Evolutionary conservation across 805 yeast species (phyloP), one percentile per base, ranked within the genome.

Genomic region (Yarrowia yakushimensis): DNA sequence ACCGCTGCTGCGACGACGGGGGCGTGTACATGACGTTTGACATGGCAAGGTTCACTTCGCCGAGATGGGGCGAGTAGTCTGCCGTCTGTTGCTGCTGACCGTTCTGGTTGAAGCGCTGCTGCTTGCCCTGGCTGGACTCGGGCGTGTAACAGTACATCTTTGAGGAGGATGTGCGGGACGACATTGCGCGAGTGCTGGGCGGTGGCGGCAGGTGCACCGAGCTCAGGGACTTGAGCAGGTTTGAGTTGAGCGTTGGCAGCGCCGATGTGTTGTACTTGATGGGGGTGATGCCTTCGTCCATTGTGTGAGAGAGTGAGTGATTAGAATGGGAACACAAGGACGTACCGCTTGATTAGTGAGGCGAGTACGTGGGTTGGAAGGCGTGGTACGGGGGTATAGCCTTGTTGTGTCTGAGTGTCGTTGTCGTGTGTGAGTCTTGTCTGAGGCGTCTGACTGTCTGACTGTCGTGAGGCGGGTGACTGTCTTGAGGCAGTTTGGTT

Each of bases 121-220:
- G 39, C 41, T 63, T 64, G 48, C 59, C 63, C 20, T 48, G 65
- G 43, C 22, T 37, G 25, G 57, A 39, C 50, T 42, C 61, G 25
- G 60, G 50, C 23, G 64, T 39, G 39, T 52, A 33, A 25, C 46
- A 27, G 64, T 65, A 57, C 45, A 65, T 22, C 27, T 46, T 41
- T 1, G 61, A 39, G 9, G 61, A 55, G n/a, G 39, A 28, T 3
- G 63, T 36, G 13, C 55, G 64, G 18, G 52, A 50, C 25, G 63
- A 31, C 54, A 33, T 43, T 60, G 37, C 18, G 28, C 39, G 69
- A 62, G 61, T 30, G 17, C 71, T 64, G 5, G 79, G 78, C 2
- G 78, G 79, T 10, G 79, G 79, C 6, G 79, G 79, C 25, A 76
- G 70, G 57, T 76, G 77, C 31, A 76, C 77, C 28, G 78, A 76